A percentile compares a stretch with the other conserved stretches of the same genome.
Conservation (phyloP, 1,284 basidiomycete species). For the Peniophora sp. region DNA sequence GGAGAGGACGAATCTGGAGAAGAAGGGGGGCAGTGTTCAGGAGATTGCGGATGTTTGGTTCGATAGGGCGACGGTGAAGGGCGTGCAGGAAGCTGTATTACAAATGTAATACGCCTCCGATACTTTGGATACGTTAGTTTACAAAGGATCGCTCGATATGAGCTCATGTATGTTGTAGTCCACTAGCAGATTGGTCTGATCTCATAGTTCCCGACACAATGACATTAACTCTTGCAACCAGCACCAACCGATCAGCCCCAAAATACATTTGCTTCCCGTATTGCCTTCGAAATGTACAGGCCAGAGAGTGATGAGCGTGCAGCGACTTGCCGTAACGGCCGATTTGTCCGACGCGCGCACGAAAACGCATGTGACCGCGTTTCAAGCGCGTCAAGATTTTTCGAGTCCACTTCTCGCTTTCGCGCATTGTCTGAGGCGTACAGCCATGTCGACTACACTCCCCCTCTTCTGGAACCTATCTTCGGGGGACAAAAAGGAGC, state of each 20-base stretch:
- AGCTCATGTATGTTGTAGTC: no score
- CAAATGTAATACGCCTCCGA: no score
- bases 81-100: no score
- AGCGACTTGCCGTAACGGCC: no score
- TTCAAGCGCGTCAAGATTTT: no score
- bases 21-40: slow-evolving; percentile 3
- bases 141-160: no score
- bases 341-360: neutral
- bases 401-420: no score
- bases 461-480: slow-evolving; percentile 94
- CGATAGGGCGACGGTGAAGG: neutral
- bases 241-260: neutral
- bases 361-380: no score
- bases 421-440: no score
- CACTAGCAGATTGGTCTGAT: no score
- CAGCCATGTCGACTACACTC: slow-evolving; percentile 70
- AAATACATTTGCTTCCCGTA: neutral
- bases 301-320: neutral
- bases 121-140: no score
- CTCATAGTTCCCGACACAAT: no score
- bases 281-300: neutral
- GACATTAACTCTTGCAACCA: neutral
- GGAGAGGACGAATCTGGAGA: slow-evolving; percentile 3
- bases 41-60: slow-evolving; percentile 5
- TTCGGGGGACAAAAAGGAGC: slow-evolving; percentile 72